phyloP scores from a whole-genome alignment of 352 stramenopile genomes.

The Pythium plurisporium region DNA sequence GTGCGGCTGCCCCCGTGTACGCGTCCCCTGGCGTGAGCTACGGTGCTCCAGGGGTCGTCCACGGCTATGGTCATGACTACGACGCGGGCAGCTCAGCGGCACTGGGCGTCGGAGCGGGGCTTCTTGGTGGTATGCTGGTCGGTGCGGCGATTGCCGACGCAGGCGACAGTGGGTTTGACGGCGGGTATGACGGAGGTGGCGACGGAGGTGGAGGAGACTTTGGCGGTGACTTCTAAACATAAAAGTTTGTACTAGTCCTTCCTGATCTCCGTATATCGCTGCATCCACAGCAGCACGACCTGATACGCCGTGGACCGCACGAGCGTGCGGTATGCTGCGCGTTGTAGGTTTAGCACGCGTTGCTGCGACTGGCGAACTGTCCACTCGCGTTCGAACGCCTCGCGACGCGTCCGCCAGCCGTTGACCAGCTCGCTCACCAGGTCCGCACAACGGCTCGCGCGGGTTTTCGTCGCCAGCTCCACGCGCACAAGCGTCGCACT shows the following conservation, averaged over 20 bases:
- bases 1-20: no score
- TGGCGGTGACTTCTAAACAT: not conserved
- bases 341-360: not conserved
- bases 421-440: not conserved
- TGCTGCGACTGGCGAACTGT: not conserved
- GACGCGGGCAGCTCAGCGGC: no score
- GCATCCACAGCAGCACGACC: not conserved
- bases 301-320: not conserved
- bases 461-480: not conserved
- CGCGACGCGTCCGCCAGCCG: not conserved
- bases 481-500: conserved; percentile 1
- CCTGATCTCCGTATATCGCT: no score
- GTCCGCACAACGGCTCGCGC: not conserved
- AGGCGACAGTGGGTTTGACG: not conserved
- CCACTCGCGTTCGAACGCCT: not conserved
- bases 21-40: no score
- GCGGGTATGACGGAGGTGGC: not conserved
- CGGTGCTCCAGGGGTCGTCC: no score
- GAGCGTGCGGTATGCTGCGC: not conserved
- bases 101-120: not conserved
- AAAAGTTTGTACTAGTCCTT: no score
- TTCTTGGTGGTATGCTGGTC: not conserved
- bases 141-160: not conserved
- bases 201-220: not conserved
- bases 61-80: no score